A percentile compares a stretch with the other conserved stretches of the same genome.
Conservation (phyloP, 257 asterid species). For the Fraxinus americana region DNA sequence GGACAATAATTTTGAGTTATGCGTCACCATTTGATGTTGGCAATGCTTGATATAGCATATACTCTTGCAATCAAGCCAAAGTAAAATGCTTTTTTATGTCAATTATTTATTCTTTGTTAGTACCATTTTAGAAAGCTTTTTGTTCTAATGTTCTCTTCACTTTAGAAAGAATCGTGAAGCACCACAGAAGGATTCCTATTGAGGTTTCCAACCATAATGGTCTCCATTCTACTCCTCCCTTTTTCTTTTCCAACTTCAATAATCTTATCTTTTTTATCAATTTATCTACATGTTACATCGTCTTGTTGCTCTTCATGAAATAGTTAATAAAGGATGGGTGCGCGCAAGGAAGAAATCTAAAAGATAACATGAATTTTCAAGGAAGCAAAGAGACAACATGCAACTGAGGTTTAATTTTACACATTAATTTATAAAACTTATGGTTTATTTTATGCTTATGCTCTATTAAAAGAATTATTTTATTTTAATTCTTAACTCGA, state of each 20-base stretch:
- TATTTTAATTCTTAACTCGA: no score
- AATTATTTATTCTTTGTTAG: not conserved
- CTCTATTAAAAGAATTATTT: no score
- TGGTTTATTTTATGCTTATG: no score
- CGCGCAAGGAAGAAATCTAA: no score
- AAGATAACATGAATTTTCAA: no score
- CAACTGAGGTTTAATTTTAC: no score
- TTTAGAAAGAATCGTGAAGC: not conserved
- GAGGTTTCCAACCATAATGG: not conserved
- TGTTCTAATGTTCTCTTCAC: not conserved
- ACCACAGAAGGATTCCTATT: not conserved
- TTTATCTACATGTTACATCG: not conserved
- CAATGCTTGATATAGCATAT: not conserved
- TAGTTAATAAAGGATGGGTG: no score
- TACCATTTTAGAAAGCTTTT: not conserved
- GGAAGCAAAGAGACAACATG: no score
- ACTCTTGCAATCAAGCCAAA: not conserved
- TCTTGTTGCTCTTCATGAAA: not conserved
- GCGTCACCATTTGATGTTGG: not conserved
- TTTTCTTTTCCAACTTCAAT: not conserved
- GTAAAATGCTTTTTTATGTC: not conserved
- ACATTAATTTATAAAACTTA: no score
- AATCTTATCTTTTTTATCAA: not conserved
- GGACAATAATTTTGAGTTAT: conserved; percentile 11
- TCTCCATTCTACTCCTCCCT: not conserved